Evolutionary conservation across 2,329 filamentous ascomycete species (phyloP).

Genomic region (Penicillium sp.): DNA sequence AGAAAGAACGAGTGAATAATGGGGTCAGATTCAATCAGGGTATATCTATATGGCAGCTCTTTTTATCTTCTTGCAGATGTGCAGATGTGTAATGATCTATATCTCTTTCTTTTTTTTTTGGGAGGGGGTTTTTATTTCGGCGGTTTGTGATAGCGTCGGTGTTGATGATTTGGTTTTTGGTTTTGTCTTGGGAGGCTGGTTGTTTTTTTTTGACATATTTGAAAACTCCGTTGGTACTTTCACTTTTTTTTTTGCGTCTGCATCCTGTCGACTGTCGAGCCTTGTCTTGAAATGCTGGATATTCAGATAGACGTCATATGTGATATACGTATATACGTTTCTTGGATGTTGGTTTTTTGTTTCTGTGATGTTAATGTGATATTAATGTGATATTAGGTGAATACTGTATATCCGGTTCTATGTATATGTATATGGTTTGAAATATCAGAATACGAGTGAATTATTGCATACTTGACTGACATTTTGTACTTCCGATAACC

Average conservation of each 20-base stretch:
- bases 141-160: conserved; percentile 19
- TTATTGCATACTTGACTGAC: too few relatives aligned
- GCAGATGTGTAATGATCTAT: conserved; percentile 23
- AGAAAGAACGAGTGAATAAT: neutral
- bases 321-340: neutral
- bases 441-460: too few relatives aligned
- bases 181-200: neutral
- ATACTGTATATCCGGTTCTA: neutral
- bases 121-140: neutral
- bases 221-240: too few relatives aligned
- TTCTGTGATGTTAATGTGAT: neutral
- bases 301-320: conserved; percentile 7
- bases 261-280: conserved; percentile 17
- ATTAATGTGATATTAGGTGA: neutral
- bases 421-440: too few relatives aligned
- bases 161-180: conserved; percentile 10
- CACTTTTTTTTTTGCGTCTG: neutral
- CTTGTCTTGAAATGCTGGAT: neutral
- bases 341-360: too few relatives aligned
- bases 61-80: neutral
- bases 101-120: neutral
- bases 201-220: neutral
- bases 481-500: too few relatives aligned
- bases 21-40: neutral
- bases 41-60: neutral